Evolutionary conservation across 805 yeast species (phyloP), one percentile per base, ranked within the genome.

Genomic region (Blastobotrys americana): DNA sequence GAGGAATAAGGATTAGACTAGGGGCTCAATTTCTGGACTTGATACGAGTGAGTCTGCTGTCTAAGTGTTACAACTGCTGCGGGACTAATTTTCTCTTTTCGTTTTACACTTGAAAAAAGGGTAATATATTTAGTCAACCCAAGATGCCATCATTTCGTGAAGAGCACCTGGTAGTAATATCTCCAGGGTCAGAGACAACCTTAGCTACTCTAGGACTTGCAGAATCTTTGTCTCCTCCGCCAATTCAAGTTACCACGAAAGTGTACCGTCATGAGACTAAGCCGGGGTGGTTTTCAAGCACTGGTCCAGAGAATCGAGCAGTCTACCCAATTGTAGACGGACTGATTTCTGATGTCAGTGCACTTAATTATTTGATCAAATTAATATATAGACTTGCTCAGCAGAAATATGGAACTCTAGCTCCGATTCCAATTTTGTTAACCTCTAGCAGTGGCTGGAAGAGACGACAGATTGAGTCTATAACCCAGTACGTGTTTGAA

Each of bases 401-500:
- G 65, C 68, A 39, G 57, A 58, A 8, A 55, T 59, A 20, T 39
- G 53, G 50, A 9, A n/a, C 25, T 16, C 8, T 6, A 17, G 50
- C 57, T 49, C 61, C 76, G 57, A 74, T 87, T 28, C 93, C 96
- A 4, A 65, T 90, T 43, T 63, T 85, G 35, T 59, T 90, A 37
- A 70, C 87, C 1, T 71, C 82, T 2, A 79, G 87, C 17, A 63
- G 77, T 13, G 69, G 72, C 18, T 89, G 95, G 90, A 75, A 84
- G 1, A 79, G 81, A 39, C 53, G 68, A 2, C 77, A 80, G 46
- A 62, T 82, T 21, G 97, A 90, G 62, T 60, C 61, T 10, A 71
- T 89, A 37, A 79, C 94, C 10, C 80, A 81, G 55, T 85, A 80
- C 56, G 78, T 77, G 5, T 82, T 89, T 59, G 96, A 88, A 60